Percentiles rank a stretch among this genome's conserved stretches.
These are phyloP conservation scores for Salix viminalis DNA, from an alignment of 345 rosid species.

Conservation along the genomic window DNA sequence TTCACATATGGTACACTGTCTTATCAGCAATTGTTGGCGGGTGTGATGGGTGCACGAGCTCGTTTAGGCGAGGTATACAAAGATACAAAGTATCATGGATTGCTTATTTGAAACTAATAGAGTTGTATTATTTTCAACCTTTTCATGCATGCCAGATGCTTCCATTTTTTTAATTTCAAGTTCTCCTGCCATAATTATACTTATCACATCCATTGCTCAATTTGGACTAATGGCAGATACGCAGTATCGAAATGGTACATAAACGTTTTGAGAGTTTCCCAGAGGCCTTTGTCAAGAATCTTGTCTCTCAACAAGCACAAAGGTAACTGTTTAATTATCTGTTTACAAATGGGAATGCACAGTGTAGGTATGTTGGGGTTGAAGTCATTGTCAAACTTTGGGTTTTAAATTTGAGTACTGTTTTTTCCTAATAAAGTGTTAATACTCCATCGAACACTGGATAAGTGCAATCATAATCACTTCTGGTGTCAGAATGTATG, in stretches of 20 bases:
- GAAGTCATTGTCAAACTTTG: background rate
- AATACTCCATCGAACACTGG: background rate
- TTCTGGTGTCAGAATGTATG: background rate
- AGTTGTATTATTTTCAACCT: background rate
- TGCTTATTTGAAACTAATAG: background rate
- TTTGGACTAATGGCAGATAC: slow-evolving; percentile 52
- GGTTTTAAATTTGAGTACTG: background rate
- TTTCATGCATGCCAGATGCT: background rate
- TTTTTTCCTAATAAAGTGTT: background rate
- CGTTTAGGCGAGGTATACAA: slow-evolving; percentile 89
- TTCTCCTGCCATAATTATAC: background rate
- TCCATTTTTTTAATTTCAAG: background rate
- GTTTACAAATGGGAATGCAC: background rate
- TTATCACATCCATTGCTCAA: slow-evolving; percentile 13
- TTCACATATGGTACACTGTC: slow-evolving; percentile 89
- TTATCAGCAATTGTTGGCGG: slow-evolving; percentile 93
- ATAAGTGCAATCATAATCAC: background rate
- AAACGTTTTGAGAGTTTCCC: slow-evolving; percentile 99
- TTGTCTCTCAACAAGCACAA: slow-evolving; percentile 57
- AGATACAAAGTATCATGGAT: background rate
- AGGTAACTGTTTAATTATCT: slow-evolving; percentile 37
- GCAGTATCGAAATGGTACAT: slow-evolving; percentile 89
- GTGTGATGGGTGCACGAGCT: slow-evolving; percentile 96
- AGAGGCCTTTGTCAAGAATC: slow-evolving; percentile 78
- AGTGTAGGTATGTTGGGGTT: background rate